Evolutionary conservation across 768 basidiomycete species (phyloP), one percentile per base, ranked within the genome.

Genomic region (Mrakia hoshinonis): DNA sequence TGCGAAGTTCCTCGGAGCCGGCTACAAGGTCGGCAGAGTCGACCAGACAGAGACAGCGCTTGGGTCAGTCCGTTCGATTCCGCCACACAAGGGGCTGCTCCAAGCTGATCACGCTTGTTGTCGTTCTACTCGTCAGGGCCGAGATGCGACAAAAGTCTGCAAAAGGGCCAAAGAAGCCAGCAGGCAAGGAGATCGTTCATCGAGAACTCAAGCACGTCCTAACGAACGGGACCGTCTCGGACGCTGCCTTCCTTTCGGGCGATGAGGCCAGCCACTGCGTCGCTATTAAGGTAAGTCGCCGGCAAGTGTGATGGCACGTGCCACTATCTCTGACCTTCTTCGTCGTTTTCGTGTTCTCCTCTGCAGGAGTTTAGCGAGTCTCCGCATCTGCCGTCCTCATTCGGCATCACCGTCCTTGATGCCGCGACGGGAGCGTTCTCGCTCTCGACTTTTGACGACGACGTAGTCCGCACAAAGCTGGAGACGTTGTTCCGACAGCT

Each of bases 11-110:
- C 74, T 80, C 12, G 79, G 77, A 22, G 78, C 78, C 18, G 79
- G 79, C 0, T 78, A 93, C 81, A 94, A 94, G 80, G 91, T 99
- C 66, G 96, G 96, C 9, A 87, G 91, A 15, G 96, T 99, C 22
- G 95, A 97, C 77, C 96, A 99, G 79, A 87, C 89, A 0, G 96
- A 99, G 81, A 99, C 96, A 0, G 93, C 93, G 0, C 87, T 99
- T 13, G 96, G 95, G 29, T 79, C 61, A 75, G 79, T 72, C 13
- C 6, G 13, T 13, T 64, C 22, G 39, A 26, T 5, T 29, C 36
- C 22, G 3, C 15, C 38, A 6, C n/a, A 15, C 20, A 13, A 6
- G 22, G 13, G 12, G 2, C 12, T 20, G 9, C 34, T 60, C 13
- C 1, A 36, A 18, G 15, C 29, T 36, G 55, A 60, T 22, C 15